Evolutionary conservation across 2,329 filamentous ascomycete species (phyloP), one percentile per base, ranked within the genome.

Genomic region (Trichocomaceae sp.): DNA sequence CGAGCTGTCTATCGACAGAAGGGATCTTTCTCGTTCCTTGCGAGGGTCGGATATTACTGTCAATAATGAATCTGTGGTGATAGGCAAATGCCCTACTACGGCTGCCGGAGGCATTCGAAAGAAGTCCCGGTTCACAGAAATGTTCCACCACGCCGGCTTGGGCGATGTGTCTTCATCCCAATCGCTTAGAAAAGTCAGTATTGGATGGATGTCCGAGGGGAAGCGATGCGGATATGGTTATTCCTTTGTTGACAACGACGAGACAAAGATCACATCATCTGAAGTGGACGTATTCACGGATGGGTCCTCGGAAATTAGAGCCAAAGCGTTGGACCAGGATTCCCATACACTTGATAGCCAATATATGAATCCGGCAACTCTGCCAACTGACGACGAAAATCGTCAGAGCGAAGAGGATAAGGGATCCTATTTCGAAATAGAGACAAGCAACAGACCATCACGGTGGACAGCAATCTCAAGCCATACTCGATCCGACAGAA

Each of bases 161-260:
- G 29, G 49, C 49, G 45, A n/a, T 26, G 20, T 33, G 19, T 19
- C 33, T 1, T 33, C 26, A 31, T 17, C 37, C n/a, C 15, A 50
- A 29, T 20, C 50, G n/a, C 58, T 64, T 47, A 68, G 69, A 15
- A 70, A 63, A 58, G 62, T 72, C 45, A 75, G 72, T 48, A 59
- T 71, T 29, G 72, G 70, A 20, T 75, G 72, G 72, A 66, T 74
- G 65, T 70, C 72, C 9, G 70, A 64, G 20, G 72, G 72, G 3
- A 68, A 66, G 55, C 66, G 72, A 19, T 58, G 68, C 44, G 72
- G 72, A 1, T 74, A 73, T 58, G 71, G 71, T 2, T 74, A 73
- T 55, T 65, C 58, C 15, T 62, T 71, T 50, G 66, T 74, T 13
- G 52, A 61, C 19, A 57, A 61, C 22, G 58, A 62, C n/a, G 64